Base-by-base conservation (phyloP, 2,329 filamentous ascomycete genomes). In the Ophiocordyceps camponoti-saundersi region DNA sequence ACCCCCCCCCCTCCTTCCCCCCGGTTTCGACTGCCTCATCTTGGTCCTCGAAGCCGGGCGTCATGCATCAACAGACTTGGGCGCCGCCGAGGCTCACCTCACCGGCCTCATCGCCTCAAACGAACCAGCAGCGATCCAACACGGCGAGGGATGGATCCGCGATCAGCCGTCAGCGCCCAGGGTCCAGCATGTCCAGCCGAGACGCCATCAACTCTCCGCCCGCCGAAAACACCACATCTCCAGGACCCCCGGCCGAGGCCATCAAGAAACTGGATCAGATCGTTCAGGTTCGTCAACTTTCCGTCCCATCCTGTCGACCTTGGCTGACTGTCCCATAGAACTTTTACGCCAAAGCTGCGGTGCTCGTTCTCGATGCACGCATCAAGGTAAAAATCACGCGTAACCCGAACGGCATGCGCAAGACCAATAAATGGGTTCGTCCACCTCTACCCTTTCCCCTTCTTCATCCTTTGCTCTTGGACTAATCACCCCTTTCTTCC, bases 51-150 rank as follows among this genome's bases (percentile, higher is more conserved):
- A 18, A 41, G 39, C 46, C 26, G 12, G 13, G 22, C 23, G 55
- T 44, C 46, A 95, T 95, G 89, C 88, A 95, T 76, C 89, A 94
- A 67, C 85, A 89, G 66, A 81, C 85, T 56, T 80, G 89, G 56
- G 76, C 80, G 51, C 76, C 82, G 53, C 82, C 84, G 53, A 75
- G 80, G 62, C 75, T 79, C 57, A 75, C 82, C 51, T 87, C 85
- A 51, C 80, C 86, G 51, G 80, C 81, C 56, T 78, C 75, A 56
- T 81, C 82, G 44, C 75, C 81, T 46, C 77, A 81, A 60, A 80
- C 83, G 50, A 86, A 85, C 57, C 77, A 82, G 56, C 70, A 77
- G 51, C 76, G 85, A 62, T 75, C 77, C 30, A 86, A 86, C 65
- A 88, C 83, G 61, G 72, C 75, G 48, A 80, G 84, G 76, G 84